Base-by-base conservation (phyloP, 2,329 filamentous ascomycete species). In the Colletotrichum karsti region DNA sequence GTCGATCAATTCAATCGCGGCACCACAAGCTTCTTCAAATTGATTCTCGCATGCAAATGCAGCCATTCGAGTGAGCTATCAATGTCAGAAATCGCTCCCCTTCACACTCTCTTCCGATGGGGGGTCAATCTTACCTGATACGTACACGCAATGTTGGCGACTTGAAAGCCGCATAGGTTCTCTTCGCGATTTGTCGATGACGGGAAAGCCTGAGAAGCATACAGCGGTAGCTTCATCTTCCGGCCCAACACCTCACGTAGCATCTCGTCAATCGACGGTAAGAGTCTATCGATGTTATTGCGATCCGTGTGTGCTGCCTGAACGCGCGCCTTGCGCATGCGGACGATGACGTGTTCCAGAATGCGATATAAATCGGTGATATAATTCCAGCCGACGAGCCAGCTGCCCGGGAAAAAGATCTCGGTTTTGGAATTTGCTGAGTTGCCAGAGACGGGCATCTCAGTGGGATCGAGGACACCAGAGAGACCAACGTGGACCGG, bases 381-480 rank as follows among this genome's bases (percentile, higher is more conserved):
- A 65, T 87, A 88, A 73, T 88, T 89, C 85, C 85, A 88, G 18
- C 87, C 87, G 44, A 81, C 79, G 7, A 89, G 75, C 87, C 87
- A 89, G 63, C 69, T 69, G 15, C 69, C 69, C 7, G 51, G 57
- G 15, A 56, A 59, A 28, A 68, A 61, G 5, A 37, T 37, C 9
- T 10, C 58, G 8, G 26, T 39, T 39, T 24, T 60, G 62, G 20
- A 22, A 39, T 50, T 12, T 4, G 48, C 58, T 3, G 61, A 41
- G 5, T 8, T 48, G 0, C 33, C 41, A 20, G 41, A 20, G 56
- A 48, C 53, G 2, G 44, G 20, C 1, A 37, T 13, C 2, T 28
- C 26, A 3, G 44, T 42, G 28, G 66, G 46, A 24, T 69, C 66
- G 5, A 65, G 15, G 3, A 69, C 46, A 41, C 58, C 63, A 18